Percentiles rank a stretch among this genome's conserved stretches.
phyloP scores from a whole-genome alignment of 495 filamentous ascomycete genomes.

The Glarea lozoyensis region DNA sequence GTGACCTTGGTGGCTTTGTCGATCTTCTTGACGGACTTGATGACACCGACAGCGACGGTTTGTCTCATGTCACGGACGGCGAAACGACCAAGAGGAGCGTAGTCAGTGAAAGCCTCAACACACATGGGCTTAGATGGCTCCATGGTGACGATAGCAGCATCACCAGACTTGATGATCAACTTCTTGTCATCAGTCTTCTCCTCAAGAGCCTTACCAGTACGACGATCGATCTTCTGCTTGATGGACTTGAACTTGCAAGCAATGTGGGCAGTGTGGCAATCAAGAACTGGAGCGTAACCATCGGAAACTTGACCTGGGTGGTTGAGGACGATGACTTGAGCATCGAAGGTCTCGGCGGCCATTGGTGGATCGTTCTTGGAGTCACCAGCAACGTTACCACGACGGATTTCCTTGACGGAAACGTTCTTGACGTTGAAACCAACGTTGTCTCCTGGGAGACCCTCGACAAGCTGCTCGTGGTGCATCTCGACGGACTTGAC shows the following conservation, averaged over 20 bases:
- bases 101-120: constrained; percentile 99
- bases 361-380: constrained; percentile 98
- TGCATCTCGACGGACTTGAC: constrained; percentile 99
- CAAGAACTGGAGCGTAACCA: constrained; percentile 96
- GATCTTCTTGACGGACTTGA: constrained; percentile 74
- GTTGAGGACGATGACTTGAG: constrained; percentile 99
- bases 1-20: constrained; percentile 68
- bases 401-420: constrained; percentile 99
- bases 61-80: constrained; percentile 69
- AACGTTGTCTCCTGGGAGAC: constrained; percentile 98
- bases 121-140: constrained; percentile 99
- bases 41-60: constrained; percentile 63
- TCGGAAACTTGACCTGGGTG: constrained; percentile 98
- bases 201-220: constrained; percentile 98
- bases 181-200: constrained; percentile 52
- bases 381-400: constrained; percentile 99
- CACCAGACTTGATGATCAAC: constrained; percentile 97
- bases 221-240: constrained; percentile 99
- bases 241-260: constrained; percentile 99
- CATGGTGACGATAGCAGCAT: constrained; percentile 99
- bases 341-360: constrained; percentile 88
- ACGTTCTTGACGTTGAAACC: constrained; percentile 99
- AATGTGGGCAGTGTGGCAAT: constrained; percentile 99
- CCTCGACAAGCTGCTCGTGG: constrained; percentile 97
- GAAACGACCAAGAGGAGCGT: constrained; percentile 98